Evolutionary conservation across 1,139 yeast genomes (phyloP).

Genomic region (Yamadazyma diospyri): DNA sequence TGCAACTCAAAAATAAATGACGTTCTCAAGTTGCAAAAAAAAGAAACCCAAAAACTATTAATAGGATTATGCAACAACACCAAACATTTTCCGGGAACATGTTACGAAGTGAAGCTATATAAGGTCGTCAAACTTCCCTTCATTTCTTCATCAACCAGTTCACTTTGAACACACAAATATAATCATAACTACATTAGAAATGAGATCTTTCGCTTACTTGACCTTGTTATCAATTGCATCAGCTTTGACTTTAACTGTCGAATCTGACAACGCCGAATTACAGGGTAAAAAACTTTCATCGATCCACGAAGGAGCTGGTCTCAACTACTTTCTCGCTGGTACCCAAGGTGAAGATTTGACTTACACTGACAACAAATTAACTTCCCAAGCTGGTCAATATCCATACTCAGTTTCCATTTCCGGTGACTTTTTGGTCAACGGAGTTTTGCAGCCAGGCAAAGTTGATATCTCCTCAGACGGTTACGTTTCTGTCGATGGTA

Average conservation of each 20-base stretch:
- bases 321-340: conserved; percentile 39
- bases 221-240: conserved; percentile 18
- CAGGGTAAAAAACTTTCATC: conserved; percentile 29
- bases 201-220: conserved; percentile 17
- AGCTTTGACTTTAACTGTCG: conserved; percentile 19
- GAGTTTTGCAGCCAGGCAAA: conserved; percentile 17
- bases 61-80: no score
- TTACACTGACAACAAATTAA: conserved; percentile 5
- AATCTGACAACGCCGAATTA: conserved; percentile 20
- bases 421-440: conserved; percentile 20
- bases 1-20: no score
- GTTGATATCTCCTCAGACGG: conserved; percentile 12
- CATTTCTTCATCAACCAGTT: no score
- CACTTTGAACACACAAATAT: no score
- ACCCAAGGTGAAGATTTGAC: conserved; percentile 12
- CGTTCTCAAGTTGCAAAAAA: no score
- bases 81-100: no score
- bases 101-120: no score
- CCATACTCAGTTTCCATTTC: conserved; percentile 6
- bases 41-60: no score
- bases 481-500: conserved; percentile 11
- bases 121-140: no score
- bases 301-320: conserved; percentile 56
- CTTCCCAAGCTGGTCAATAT: conserved; percentile 16
- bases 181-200: conserved; percentile 4